Percentiles rank a stretch among this genome's conserved stretches.
Conservation (phyloP, 768 basidiomycete species). For the Suillus plorans region DNA sequence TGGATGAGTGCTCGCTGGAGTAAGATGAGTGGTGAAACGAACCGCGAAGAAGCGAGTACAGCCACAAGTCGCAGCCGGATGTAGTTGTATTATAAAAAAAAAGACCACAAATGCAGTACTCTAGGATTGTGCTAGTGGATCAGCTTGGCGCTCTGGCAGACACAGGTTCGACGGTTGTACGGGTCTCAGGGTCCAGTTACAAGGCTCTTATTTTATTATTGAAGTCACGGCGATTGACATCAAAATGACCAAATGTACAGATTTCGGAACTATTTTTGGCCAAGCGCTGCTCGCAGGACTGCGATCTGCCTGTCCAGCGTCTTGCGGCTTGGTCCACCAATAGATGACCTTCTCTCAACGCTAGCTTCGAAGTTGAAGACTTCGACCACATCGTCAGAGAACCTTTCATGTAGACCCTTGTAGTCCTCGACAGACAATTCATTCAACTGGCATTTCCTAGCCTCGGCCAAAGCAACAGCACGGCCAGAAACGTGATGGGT, state of each 20-base stretch:
- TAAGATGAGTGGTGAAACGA: neutral
- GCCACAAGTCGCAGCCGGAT: slow-evolving; percentile 3
- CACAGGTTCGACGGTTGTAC: neutral
- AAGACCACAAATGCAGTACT: neutral
- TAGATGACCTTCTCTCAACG: slow-evolving; percentile 88
- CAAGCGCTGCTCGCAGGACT: slow-evolving; percentile 63
- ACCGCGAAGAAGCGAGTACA: neutral
- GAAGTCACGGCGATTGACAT: neutral
- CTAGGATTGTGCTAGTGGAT: neutral
- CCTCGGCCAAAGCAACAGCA: slow-evolving; percentile 92
- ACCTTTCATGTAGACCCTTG: slow-evolving; percentile 70
- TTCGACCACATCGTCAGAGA: slow-evolving; percentile 74
- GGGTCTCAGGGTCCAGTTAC: neutral
- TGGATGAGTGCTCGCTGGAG: neutral
- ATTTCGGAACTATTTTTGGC: slow-evolving; percentile 16
- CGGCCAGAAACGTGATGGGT: slow-evolving; percentile 98
- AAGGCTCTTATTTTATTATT: neutral
- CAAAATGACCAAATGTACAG: neutral
- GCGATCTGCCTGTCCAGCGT: slow-evolving; percentile 87
- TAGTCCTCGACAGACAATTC: slow-evolving; percentile 81
- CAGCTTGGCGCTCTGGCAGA: neutral
- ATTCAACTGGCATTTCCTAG: slow-evolving; percentile 75
- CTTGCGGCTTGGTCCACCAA: slow-evolving; percentile 85
- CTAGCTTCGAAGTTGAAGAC: slow-evolving; percentile 96
- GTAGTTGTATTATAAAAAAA: neutral